Evolutionary conservation across 208 protist species (phyloP).

Genomic region (Leishmania gerbilli): DNA sequence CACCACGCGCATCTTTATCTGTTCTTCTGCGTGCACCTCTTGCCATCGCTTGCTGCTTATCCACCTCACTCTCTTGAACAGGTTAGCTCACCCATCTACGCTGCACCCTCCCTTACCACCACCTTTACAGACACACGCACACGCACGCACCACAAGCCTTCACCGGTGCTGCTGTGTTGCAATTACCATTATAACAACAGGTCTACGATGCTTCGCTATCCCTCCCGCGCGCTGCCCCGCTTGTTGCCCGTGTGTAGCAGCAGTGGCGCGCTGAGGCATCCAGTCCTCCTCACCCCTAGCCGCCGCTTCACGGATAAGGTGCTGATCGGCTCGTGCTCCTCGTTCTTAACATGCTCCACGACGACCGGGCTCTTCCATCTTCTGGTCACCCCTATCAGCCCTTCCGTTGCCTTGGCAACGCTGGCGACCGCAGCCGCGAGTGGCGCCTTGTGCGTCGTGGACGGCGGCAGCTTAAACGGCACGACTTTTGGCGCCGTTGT

Average conservation of each 20-base stretch:
- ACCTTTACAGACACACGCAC: not conserved
- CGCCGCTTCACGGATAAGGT: constrained; percentile 83
- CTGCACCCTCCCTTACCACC: not conserved
- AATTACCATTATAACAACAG: not conserved
- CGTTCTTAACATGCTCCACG: constrained; percentile 63
- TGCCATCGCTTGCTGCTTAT: not conserved
- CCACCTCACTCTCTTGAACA: not conserved
- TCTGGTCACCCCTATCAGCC: constrained; percentile 74
- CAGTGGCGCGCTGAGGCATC: not conserved
- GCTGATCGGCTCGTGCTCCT: constrained; percentile 62
- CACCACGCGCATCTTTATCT: not conserved
- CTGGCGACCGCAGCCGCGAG: constrained; percentile 64
- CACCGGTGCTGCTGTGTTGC: not conserved
- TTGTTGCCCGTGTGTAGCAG: constrained; percentile 2
- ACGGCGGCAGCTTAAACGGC: constrained; percentile 73
- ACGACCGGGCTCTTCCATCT: constrained; percentile 84
- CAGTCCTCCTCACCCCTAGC: constrained; percentile 3
- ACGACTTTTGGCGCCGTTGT: constrained; percentile 81
- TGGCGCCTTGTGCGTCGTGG: constrained; percentile 74
- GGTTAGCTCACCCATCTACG: not conserved
- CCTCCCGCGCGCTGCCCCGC: constrained; percentile 12
- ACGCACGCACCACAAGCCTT: not conserved
- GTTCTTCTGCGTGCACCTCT: not conserved
- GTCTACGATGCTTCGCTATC: constrained; percentile 24
- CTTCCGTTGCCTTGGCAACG: constrained; percentile 60